Base-by-base conservation (phyloP, 129 eudicot species). In the Escallonia rubra region DNA sequence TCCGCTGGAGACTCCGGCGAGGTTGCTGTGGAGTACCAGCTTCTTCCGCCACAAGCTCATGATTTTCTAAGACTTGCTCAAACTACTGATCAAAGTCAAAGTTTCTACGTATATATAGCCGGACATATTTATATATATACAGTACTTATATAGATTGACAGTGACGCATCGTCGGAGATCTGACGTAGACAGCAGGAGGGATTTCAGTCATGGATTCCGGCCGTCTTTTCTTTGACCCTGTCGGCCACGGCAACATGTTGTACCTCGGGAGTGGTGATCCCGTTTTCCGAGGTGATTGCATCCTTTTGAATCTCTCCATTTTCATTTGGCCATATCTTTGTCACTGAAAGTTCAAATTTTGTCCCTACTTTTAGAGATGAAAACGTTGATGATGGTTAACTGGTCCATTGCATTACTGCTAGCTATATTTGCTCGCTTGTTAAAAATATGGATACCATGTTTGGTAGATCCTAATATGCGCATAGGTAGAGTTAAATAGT, bases 1-100 rank as follows among this genome's bases (percentile, higher is more conserved):
- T 80, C 96, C 95, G 78, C 74, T 90, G 80, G 86, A 84, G 55
- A 73, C 86, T 72, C 96, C 96, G 75, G 94, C 96, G 54, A 86
- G 96, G 87, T 80, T 90, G 79, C 83, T 90, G 39, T 90, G 95
- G 96, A 83, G 95, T 70, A 83, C 95, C 52, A 90, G 96, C 76
- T 90, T 90, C 95, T 90, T 90, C 80, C 96, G 96, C 84, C 96
- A 90, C 65, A 90, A 90, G 96, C 73, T 90, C 78, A 90, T 84
- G 96, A 76, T 90, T 42, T 90, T 86, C 84, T 90, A 81, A 79
- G 65, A 71, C 59, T 12, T 47, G 3, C 13, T 40, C 39, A 7
- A 55, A 13, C 34, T 23, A 23, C 34, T 23, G 34, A 23, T 23
- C 34, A 55, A 52, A 55, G 57, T 72, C 68, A 46, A 57, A 55